Conservation (phyloP, 2,329 filamentous ascomycete genomes). For the Fusarium sp. region DNA sequence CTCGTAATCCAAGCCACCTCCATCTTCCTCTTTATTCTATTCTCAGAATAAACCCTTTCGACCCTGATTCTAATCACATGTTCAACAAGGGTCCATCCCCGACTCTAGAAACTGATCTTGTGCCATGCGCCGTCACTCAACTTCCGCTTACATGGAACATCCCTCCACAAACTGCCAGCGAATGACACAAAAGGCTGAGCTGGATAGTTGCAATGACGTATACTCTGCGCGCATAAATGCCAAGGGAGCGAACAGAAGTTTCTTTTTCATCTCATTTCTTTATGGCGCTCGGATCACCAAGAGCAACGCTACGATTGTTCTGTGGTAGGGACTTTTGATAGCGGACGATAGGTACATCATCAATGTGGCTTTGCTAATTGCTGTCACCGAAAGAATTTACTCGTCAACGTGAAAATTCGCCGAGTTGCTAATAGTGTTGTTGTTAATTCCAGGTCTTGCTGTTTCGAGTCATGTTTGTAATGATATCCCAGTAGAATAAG, state of each 20-base stretch:
- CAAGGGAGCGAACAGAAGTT: neutral
- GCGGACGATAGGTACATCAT: slow-evolving; percentile 20
- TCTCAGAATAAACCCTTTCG: slow-evolving; percentile 5
- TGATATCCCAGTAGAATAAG: neutral
- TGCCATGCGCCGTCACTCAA: slow-evolving; percentile 8
- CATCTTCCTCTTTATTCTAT: slow-evolving; percentile 21
- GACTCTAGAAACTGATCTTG: neutral
- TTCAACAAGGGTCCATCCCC: neutral
- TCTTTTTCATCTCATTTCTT: neutral
- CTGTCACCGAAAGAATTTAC: neutral
- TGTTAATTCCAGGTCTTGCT: neutral
- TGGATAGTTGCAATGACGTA: slow-evolving; percentile 21
- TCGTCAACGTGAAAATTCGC: neutral
- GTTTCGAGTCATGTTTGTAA: neutral
- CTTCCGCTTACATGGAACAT: slow-evolving; percentile 22
- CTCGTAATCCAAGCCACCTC: slow-evolving; percentile 23
- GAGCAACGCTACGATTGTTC: neutral
- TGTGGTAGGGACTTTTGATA: neutral
- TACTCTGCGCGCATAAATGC: slow-evolving; percentile 15
- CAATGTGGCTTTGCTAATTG: slow-evolving; percentile 25
- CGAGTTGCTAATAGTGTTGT: neutral
- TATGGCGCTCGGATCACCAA: neutral
- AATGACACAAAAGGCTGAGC: slow-evolving; percentile 6
- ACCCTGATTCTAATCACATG: slow-evolving; percentile 23
- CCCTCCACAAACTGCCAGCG: slow-evolving; percentile 9